phyloP scores from a whole-genome alignment of 208 protist species.

The Crithidia mellificae region DNA sequence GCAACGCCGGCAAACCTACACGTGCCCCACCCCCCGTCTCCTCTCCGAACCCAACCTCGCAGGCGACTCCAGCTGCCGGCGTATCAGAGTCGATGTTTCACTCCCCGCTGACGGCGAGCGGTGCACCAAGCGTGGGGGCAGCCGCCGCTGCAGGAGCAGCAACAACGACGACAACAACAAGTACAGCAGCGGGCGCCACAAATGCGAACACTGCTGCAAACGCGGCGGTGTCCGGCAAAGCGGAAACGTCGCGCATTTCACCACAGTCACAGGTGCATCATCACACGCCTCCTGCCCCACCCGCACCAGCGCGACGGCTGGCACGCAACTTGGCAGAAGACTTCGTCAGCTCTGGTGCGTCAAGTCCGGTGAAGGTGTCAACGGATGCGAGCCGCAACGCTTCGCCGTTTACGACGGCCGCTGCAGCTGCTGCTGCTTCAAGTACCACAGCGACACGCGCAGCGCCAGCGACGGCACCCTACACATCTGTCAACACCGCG shows the following conservation, averaged over 20 bases:
- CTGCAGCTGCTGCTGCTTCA: background rate
- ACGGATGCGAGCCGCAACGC: background rate
- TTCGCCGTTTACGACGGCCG: background rate
- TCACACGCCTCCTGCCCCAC: conserved; percentile 11
- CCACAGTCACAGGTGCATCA: conserved; percentile 10
- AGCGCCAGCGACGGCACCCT: too few species aligned
- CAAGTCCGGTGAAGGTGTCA: background rate
- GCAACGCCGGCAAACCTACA: conserved; percentile 15
- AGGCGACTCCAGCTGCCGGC: background rate
- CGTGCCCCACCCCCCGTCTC: conserved; percentile 18
- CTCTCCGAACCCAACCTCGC: conserved; percentile 8
- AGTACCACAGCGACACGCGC: too few species aligned
- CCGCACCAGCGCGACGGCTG: conserved; percentile 25
- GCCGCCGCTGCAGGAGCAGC: background rate
- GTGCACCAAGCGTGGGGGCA: background rate
- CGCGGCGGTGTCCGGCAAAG: background rate
- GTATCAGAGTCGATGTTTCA: conserved; percentile 5
- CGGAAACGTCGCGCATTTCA: conserved; percentile 5
- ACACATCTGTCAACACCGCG: too few species aligned
- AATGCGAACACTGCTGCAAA: background rate
- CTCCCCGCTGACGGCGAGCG: background rate
- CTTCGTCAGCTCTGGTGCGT: conserved; percentile 19
- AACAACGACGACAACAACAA: background rate
- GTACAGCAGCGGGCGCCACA: background rate
- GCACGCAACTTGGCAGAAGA: conserved; percentile 31